Conservation (phyloP, 305 asterid species). For the Fraxinus platypoda region DNA sequence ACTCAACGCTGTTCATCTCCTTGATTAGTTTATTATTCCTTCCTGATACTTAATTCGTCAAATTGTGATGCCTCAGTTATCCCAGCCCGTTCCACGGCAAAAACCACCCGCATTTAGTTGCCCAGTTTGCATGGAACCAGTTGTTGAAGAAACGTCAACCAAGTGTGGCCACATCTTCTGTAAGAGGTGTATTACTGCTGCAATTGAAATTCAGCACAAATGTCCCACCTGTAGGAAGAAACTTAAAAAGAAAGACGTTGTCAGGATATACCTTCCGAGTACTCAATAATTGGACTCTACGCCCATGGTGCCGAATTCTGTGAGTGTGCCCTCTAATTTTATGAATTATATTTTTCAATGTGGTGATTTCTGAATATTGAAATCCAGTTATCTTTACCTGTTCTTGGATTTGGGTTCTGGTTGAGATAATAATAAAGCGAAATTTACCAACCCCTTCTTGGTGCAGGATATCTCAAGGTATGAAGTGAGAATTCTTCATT, state of each 20-base stretch:
- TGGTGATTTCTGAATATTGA: background rate
- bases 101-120: background rate
- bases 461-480: background rate
- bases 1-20: background rate
- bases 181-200: background rate
- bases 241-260: background rate
- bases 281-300: background rate
- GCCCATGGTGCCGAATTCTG: background rate
- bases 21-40: background rate
- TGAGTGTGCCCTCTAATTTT: background rate
- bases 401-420: background rate
- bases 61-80: background rate
- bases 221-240: background rate
- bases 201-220: background rate
- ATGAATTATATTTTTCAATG: background rate
- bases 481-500: background rate
- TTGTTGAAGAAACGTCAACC: constrained; percentile 4
- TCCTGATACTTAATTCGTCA: background rate
- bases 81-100: background rate
- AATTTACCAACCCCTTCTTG: background rate
- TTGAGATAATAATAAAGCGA: background rate
- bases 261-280: background rate
- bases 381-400: background rate
- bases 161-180: constrained; percentile 11
- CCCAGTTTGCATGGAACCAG: constrained; percentile 5